phyloP scores from a whole-genome alignment of 805 yeast species.

The Metschnikowia lunata region DNA sequence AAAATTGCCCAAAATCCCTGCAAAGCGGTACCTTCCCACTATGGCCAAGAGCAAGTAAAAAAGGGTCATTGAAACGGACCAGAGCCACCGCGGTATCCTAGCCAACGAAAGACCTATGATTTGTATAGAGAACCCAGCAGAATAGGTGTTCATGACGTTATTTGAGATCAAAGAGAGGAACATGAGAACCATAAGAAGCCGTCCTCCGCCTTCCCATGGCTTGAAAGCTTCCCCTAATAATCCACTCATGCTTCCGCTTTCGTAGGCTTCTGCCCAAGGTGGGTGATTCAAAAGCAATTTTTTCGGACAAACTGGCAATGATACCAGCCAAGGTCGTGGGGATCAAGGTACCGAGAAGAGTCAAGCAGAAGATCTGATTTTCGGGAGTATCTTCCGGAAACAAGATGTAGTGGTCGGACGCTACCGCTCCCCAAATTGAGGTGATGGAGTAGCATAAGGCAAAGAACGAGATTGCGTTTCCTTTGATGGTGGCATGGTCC shows the following conservation, averaged over 20 bases:
- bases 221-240: constrained; percentile 26
- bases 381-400: constrained; percentile 29
- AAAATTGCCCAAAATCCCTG: constrained; percentile 13
- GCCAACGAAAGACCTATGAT: constrained; percentile 24
- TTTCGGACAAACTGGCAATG: constrained; percentile 27
- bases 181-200: constrained; percentile 28
- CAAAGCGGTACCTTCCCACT: constrained; percentile 12
- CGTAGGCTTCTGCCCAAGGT: constrained; percentile 32
- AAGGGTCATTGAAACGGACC: constrained; percentile 12
- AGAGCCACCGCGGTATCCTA: constrained; percentile 12
- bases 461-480: constrained; percentile 34
- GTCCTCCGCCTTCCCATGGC: constrained; percentile 37
- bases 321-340: constrained; percentile 35
- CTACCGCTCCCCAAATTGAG: constrained; percentile 34
- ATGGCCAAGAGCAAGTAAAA: constrained; percentile 12
- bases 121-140: constrained; percentile 33
- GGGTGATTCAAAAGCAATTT: constrained; percentile 28
- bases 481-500: constrained; percentile 19
- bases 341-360: constrained; percentile 24
- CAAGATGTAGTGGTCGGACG: constrained; percentile 31
- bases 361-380: constrained; percentile 23
- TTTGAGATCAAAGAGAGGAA: constrained; percentile 32
- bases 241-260: constrained; percentile 30
- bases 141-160: constrained; percentile 35
- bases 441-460: constrained; percentile 34